Evolutionary conservation across 75 land plant species (phyloP), one percentile per base, ranked within the genome.

Genomic region (Selaginella moellendorffii): DNA sequence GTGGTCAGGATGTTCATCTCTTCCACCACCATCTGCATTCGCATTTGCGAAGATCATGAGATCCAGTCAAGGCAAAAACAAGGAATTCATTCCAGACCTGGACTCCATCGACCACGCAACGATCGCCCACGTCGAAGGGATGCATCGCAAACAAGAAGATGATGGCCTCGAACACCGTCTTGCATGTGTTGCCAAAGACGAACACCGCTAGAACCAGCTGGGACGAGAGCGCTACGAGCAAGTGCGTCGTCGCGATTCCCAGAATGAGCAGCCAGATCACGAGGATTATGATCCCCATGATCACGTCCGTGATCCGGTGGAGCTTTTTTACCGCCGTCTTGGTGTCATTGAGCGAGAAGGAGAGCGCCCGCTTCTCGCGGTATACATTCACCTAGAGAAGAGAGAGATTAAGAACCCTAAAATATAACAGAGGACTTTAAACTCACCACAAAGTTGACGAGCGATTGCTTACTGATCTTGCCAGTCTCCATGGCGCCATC

Each of bases 1-100:
- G 99, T 95, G 88, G 75, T n/a, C 62, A 95, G 46, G 54, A 95
- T 86, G 64, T 95, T 95, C 99, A 95, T 95, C 69, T 95, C 99
- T 68, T 89, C 96, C 24, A 91, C 97, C 23, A 85, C 65, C 78
- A 82, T 62, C 86, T 86, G 83, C 58, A 72, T 29, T 9, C 8
- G 58, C n/a, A n/a, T n/a, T n/a, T n/a, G n/a, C n/a, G n/a, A n/a
- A n/a, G n/a, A n/a, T n/a, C n/a, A n/a, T n/a, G n/a, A n/a, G n/a
- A n/a, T n/a, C n/a, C n/a, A n/a, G n/a, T n/a, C n/a, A n/a, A n/a
- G n/a, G n/a, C n/a, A n/a, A n/a, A n/a, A n/a, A n/a, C n/a, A n/a
- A n/a, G n/a, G n/a, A n/a, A n/a, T n/a, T n/a, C n/a, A n/a, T n/a
- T n/a, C 2, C 28, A 1, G 78, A 95, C 99, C 96, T 86, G 96